phyloP scores from a whole-genome alignment of 2,329 filamentous ascomycete genomes.

The Penicillium sp. region DNA sequence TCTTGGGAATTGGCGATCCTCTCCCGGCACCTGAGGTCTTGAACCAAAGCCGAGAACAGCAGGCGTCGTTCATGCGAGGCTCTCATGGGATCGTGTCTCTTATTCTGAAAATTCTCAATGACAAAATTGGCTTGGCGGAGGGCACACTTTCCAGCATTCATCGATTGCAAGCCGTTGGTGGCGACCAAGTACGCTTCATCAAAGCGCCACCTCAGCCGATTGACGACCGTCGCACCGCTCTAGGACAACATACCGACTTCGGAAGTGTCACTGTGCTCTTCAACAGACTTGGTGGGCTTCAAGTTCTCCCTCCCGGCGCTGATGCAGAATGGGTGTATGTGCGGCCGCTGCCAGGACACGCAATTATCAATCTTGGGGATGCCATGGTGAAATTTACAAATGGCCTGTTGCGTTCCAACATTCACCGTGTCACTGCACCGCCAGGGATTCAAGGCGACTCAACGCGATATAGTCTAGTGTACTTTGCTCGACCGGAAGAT shows the following conservation, averaged over 20 bases:
- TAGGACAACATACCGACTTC: conserved; percentile 58
- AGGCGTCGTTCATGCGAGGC: conserved; percentile 46
- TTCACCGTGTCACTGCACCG: conserved; percentile 52
- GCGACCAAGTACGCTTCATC: conserved; percentile 56
- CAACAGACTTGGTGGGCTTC: conserved; percentile 56
- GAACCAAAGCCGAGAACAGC: conserved; percentile 31
- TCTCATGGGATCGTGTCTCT: conserved; percentile 48
- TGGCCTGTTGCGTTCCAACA: conserved; percentile 40
- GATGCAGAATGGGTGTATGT: conserved; percentile 53
- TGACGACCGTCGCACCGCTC: conserved; percentile 42
- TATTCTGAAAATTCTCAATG: conserved; percentile 46
- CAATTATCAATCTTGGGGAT: conserved; percentile 46
- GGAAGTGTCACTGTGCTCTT: conserved; percentile 57
- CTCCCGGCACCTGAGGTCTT: conserved; percentile 48
- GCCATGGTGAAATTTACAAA: conserved; percentile 46
- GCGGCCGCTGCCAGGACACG: conserved; percentile 49
- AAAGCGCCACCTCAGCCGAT: conserved; percentile 48
- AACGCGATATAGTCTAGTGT: conserved; percentile 54
- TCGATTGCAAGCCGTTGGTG: conserved; percentile 41
- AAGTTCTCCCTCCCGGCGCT: conserved; percentile 47
- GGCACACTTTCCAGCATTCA: conserved; percentile 49
- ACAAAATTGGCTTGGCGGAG: conserved; percentile 42
- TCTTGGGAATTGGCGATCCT: conserved; percentile 39
- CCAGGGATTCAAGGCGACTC: conserved; percentile 47
- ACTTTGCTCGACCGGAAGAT: conserved; percentile 54